Evolutionary conservation across 73 alveolate genomes (phyloP).

Genomic region (Strombidium stylifer): DNA sequence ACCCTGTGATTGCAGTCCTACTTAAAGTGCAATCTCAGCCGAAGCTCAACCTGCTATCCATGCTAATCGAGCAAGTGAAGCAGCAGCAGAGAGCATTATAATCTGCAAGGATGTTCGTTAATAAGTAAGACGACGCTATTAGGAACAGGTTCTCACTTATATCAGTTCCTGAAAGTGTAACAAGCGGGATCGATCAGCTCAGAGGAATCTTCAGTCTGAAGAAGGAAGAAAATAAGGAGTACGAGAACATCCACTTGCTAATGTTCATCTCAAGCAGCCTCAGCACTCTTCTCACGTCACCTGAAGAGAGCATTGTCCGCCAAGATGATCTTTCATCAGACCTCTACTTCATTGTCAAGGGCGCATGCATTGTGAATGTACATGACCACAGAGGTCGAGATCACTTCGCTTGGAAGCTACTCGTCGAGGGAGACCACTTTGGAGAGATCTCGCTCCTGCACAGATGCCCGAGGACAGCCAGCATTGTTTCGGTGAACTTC

Average conservation of each 20-base stretch:
- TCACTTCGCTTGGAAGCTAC: background rate
- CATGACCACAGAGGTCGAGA: constrained; percentile 3
- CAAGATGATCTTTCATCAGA: constrained; percentile 10
- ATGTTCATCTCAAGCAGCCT: no score
- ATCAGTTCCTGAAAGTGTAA: background rate
- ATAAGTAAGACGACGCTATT: no score
- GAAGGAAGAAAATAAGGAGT: no score
- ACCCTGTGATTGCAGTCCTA: background rate
- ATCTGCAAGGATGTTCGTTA: no score
- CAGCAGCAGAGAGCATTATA: no score
- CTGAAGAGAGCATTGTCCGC: constrained; percentile 36
- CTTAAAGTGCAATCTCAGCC: constrained; percentile 4
- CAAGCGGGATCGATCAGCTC: background rate
- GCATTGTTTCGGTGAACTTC: constrained; percentile 37
- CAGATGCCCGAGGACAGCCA: constrained; percentile 56
- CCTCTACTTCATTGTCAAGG: constrained; percentile 55
- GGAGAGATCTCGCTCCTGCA: constrained; percentile 55
- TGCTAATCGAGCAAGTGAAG: no score
- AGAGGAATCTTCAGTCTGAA: no score
- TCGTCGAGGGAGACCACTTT: constrained; percentile 39
- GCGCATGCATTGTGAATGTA: constrained; percentile 34
- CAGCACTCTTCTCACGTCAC: constrained; percentile 12
- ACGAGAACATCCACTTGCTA: no score
- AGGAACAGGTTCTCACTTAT: background rate
- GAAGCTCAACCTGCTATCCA: no score